Base-by-base conservation (phyloP, 192 early-diverging fungal genomes). In the Glomus cerebriforme region DNA sequence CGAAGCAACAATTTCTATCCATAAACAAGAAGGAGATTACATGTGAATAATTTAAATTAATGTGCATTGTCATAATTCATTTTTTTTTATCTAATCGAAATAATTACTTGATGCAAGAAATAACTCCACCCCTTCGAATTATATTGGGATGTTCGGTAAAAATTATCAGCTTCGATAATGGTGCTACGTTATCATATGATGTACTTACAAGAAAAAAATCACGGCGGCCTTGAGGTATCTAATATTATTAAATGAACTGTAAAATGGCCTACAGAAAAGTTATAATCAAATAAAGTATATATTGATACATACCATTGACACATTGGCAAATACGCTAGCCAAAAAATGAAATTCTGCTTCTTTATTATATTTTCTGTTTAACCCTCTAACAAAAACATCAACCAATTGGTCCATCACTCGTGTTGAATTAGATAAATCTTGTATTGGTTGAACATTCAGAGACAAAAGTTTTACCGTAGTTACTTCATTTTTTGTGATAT, bases 281-380 rank as follows among this genome's bases (percentile, higher is more conserved):
- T n/a, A 77, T 1, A 35, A 19, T 8, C 12, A 63, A 64, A 31
- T 3, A 64, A 5, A 22, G 15, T 26, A 26, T 22, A 15, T 70
- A 31, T 54, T 54, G 17, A 7, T 19, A 72, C 43, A 73, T 84
- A 90, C 87, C 49, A 82, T 86, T 4, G 95, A 90, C 34, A 97
- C 80, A 60, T 97, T 95, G 19, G 95, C 95, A 87, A 99, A 97
- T 13, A 98, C 96, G 54, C 94, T 95, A 32, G 93, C 93, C 79
- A 99, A 88, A 74, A 95, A 97, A 59, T 95, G 84, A 79, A 86
- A 98, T 31, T 90, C 88, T 34, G 96, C 95, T 54, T 90, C 78
- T 62, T 90, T 87, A 82, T 98, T 97, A 85, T 93, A 96, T 35
- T 84, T 80, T 39, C 88, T 91, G 43, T 91, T 88, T 76, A 92